These are phyloP conservation scores for Lantana camara DNA, from an alignment of 257 asterid species.

Conservation along the genomic window DNA sequence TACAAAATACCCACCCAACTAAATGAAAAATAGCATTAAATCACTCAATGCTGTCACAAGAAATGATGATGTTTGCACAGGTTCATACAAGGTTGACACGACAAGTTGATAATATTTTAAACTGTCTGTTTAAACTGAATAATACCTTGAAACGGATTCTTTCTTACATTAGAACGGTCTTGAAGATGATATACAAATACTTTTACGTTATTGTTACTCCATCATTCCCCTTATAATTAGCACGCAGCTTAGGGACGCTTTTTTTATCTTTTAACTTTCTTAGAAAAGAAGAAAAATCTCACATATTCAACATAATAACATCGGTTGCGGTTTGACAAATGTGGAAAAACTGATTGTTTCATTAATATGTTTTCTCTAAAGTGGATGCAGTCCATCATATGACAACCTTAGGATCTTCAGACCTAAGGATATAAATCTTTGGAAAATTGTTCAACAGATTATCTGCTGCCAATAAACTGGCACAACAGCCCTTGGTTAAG, in stretches of 20 bases:
- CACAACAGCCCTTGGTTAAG: constrained; percentile 4
- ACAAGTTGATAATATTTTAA: neutral
- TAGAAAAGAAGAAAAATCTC: constrained; percentile 9
- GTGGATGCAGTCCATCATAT: neutral
- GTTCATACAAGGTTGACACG: constrained; percentile 7
- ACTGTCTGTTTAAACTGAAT: neutral
- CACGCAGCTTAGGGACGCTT: constrained; percentile 2
- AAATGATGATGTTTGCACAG: neutral
- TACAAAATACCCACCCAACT: constrained; percentile 4
- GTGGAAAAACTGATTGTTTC: neutral
- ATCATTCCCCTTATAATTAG: neutral
- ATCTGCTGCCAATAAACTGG: neutral
- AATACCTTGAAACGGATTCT: constrained; percentile 5
- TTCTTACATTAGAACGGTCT: constrained; percentile 10
- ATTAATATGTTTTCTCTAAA: neutral
- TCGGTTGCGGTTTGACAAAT: neutral
- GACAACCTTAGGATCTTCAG: neutral
- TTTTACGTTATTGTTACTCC: neutral
- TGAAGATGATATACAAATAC: neutral
- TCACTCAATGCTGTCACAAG: neutral
- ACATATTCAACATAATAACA: neutral
- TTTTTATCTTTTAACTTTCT: neutral
- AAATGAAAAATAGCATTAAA: constrained; percentile 5
- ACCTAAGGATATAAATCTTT: neutral
- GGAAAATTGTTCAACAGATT: neutral